These are phyloP conservation scores for Coemansia sp. DNA, from an alignment of 192 early-diverging fungal species.

Conservation along the genomic window DNA sequence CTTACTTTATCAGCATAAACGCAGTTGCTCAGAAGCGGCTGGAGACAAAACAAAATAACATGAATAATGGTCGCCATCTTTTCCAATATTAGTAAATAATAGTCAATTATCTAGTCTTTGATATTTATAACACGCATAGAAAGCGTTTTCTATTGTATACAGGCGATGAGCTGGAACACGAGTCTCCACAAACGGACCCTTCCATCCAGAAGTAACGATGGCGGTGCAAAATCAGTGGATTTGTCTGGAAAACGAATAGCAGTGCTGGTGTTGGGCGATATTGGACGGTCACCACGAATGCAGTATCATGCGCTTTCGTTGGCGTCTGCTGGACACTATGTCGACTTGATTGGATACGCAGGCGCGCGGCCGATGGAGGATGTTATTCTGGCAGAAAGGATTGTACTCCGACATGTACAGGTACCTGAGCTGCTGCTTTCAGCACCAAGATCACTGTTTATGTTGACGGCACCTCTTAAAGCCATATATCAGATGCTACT, in stretches of 20 bases:
- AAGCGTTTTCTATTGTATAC: not conserved
- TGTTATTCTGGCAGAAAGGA: slow-evolving; percentile 12
- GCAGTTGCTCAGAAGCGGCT: not conserved
- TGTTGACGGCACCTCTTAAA: slow-evolving; percentile 68
- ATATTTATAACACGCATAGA: not conserved
- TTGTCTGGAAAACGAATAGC: slow-evolving; percentile 16
- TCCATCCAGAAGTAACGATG: not conserved
- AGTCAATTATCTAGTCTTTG: not conserved
- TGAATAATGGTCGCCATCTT: no score
- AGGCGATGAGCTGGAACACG: not conserved
- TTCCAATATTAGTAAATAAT: not conserved
- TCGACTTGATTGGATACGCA: slow-evolving; percentile 81
- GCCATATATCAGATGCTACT: slow-evolving; percentile 59
- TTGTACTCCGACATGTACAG: slow-evolving; percentile 22
- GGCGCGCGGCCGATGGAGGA: slow-evolving; percentile 56
- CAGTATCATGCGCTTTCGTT: slow-evolving; percentile 84
- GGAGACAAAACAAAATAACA: not conserved
- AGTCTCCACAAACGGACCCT: not conserved
- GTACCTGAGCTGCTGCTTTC: slow-evolving; percentile 57
- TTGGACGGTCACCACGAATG: slow-evolving; percentile 89
- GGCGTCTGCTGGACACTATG: slow-evolving; percentile 62
- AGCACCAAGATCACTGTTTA: slow-evolving; percentile 60
- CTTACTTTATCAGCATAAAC: slow-evolving; percentile 2
- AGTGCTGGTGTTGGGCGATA: slow-evolving; percentile 75
- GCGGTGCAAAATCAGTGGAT: not conserved